Evolutionary conservation across 345 rosid genomes (phyloP), one percentile per base, ranked within the genome.

Genomic region (Citrus sp.): DNA sequence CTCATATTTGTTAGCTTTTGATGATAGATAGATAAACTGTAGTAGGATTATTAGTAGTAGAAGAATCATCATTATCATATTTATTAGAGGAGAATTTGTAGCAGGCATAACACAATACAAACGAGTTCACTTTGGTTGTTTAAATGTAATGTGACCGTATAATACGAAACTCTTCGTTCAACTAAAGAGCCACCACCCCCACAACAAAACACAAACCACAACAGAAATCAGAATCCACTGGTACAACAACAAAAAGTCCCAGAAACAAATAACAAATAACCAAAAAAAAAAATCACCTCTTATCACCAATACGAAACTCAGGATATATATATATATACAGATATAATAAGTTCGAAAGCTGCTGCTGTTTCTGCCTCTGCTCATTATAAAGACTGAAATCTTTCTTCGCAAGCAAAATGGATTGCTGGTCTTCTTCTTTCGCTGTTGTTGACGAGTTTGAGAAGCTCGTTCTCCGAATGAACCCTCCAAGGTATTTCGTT

Each of bases 381-480:
- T 51, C 62, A 30, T n/a, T 42, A 14, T 4, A 42, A 30, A 54
- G 2, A 18, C 60, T 19, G 27, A 69, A 49, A 46, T 59, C 54
- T 18, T 71, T 8, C 16, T 46, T 54, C n/a, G 28, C 9, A n/a
- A 59, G 27, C 55, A n/a, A 19, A 81, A 81, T 92, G 97, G 90
- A 92, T 86, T 85, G 78, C 67, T 92, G 93, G 93, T 79, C 88
- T 72, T 80, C 87, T 68, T 78, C 92, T 74, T 59, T 89, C 56
- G 9, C 88, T 4, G 82, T 85, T 70, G 92, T 87, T 72, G 89
- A 89, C 73, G 97, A 92, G 82, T 91, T 87, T 78, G 88, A 88
- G 87, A 92, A 92, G 85, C 94, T 92, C 46, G 87, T 88, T 8
- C 86, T 87, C 78, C 87, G 95, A 54, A 90, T 92, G 90, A 92